Conservation (phyloP, 2,329 filamentous ascomycete species). For the Alternaria triticimaculans region DNA sequence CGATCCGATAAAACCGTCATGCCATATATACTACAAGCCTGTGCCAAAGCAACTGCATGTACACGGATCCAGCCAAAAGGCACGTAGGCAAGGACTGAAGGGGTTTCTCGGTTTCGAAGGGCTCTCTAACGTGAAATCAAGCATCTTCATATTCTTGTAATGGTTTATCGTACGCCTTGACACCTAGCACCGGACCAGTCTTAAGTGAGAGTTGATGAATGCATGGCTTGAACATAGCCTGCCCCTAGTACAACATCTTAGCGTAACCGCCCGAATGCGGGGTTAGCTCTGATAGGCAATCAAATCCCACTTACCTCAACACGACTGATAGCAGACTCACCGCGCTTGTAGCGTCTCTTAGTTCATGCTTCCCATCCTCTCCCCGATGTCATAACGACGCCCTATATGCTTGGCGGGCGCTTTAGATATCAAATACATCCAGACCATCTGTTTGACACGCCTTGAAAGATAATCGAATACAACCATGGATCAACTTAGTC, state of each 20-base stretch:
- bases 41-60: background rate
- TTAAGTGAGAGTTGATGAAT: background rate
- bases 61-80: background rate
- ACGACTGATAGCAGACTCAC: background rate
- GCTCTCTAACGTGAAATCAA: background rate
- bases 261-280: constrained; percentile 9
- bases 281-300: constrained; percentile 11
- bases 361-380: background rate
- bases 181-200: background rate
- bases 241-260: background rate
- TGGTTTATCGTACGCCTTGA: background rate
- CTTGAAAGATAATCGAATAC: background rate
- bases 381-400: background rate
- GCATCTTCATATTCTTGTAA: background rate
- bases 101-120: background rate
- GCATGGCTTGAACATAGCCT: background rate
- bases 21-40: background rate
- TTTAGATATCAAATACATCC: background rate
- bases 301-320: background rate
- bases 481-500: background rate
- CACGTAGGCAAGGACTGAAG: background rate
- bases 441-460: background rate
- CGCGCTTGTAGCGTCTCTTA: constrained; percentile 2
- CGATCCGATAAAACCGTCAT: background rate
- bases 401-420: background rate